These are phyloP conservation scores for Talaromyces liani DNA, from an alignment of 495 filamentous ascomycete genomes.

Conservation along the genomic window DNA sequence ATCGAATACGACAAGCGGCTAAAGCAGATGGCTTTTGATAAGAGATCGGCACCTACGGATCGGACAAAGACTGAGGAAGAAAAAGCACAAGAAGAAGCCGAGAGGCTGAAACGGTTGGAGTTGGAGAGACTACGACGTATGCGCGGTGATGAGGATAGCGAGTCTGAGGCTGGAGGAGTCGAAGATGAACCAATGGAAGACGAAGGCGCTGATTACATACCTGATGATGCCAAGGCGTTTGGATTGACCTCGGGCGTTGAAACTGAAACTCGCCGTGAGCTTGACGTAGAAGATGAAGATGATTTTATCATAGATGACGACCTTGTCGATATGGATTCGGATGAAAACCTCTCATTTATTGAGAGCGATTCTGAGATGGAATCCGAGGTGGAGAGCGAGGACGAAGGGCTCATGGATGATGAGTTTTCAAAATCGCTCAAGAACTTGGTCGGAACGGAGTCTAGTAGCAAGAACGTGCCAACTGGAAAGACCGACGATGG, in stretches of 20 bases:
- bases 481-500: slow-evolving; percentile 25
- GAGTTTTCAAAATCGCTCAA: slow-evolving; percentile 24
- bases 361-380: slow-evolving; percentile 49
- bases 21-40: slow-evolving; percentile 72
- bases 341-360: slow-evolving; percentile 45
- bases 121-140: slow-evolving; percentile 53
- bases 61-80: slow-evolving; percentile 90
- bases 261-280: slow-evolving; percentile 25
- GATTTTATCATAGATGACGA: slow-evolving; percentile 87
- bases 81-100: slow-evolving; percentile 64
- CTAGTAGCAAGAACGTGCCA: neutral
- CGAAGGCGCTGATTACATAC: slow-evolving; percentile 31
- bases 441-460: slow-evolving; percentile 3
- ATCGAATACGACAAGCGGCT: slow-evolving; percentile 80
- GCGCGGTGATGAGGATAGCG: slow-evolving; percentile 33
- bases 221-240: slow-evolving; percentile 50
- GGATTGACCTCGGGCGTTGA: slow-evolving; percentile 36
- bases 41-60: slow-evolving; percentile 74
- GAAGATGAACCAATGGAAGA: slow-evolving; percentile 39
- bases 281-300: slow-evolving; percentile 78
- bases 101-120: slow-evolving; percentile 70
- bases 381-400: slow-evolving; percentile 40
- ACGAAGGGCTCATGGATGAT: slow-evolving; percentile 41
- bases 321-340: slow-evolving; percentile 53
- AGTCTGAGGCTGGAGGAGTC: slow-evolving; percentile 34